Evolutionary conservation across 2,329 filamentous ascomycete genomes (phyloP).

Genomic region (Verticillium isaacii): DNA sequence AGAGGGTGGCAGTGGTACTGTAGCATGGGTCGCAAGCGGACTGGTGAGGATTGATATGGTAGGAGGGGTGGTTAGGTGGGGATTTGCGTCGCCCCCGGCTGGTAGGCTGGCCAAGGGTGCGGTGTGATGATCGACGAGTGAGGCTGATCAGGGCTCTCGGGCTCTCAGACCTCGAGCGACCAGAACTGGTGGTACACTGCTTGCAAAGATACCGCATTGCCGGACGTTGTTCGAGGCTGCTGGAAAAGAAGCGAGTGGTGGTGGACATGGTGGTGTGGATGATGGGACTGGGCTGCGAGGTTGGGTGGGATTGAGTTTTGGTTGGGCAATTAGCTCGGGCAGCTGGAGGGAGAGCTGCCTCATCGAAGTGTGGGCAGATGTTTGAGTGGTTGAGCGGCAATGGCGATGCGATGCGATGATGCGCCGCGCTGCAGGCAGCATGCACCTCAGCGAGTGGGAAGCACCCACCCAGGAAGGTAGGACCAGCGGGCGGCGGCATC

Average conservation of each 20-base stretch:
- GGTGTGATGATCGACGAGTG: not conserved
- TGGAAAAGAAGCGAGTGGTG: not conserved
- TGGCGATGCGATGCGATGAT: not conserved
- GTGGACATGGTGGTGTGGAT: not conserved
- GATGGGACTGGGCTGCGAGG: not conserved
- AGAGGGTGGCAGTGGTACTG: not conserved
- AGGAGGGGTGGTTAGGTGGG: not conserved
- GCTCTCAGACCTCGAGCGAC: not conserved
- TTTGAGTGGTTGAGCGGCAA: slow-evolving; percentile 3
- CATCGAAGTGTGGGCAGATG: slow-evolving; percentile 4
- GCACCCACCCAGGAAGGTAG: not conserved
- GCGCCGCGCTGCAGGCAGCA: not conserved
- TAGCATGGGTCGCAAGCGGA: not conserved
- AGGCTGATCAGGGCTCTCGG: not conserved
- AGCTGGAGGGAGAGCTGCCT: slow-evolving; percentile 1
- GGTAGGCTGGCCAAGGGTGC: not conserved
- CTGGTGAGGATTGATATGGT: not conserved
- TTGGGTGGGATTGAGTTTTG: not conserved
- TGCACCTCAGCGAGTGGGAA: not conserved
- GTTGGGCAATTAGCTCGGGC: slow-evolving; percentile 7
- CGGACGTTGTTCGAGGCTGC: not conserved
- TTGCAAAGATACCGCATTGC: not conserved
- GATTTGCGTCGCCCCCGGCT: not conserved
- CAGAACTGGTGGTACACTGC: not conserved
- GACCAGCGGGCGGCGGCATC: not conserved